Base-by-base conservation (phyloP, 768 basidiomycete species). In the Rhodotorula diobovata region DNA sequence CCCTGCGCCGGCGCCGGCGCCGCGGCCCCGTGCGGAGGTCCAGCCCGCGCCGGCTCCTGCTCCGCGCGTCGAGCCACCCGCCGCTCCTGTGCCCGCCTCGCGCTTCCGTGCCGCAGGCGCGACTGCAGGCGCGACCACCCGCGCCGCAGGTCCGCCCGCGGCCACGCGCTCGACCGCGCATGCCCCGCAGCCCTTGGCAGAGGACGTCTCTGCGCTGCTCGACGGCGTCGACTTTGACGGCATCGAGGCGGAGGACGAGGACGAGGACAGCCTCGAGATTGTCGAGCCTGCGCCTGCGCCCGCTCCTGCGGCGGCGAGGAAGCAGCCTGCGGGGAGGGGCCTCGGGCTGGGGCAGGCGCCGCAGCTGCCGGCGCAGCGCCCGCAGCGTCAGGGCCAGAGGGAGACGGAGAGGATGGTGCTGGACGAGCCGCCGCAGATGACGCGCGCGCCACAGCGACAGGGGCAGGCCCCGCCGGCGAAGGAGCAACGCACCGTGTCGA, bases 171-270 rank as follows among this genome's bases (percentile, higher is more conserved):
- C 39, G 46, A 39, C 41, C n/a, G 57, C 28, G 14, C n/a, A 28
- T 6, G 2, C 5, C 10, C 50, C 50, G 28, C 50, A 51, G 50
- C 50, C 50, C 16, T 35, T 50, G 34, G 51, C 46, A 7, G 63
- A 64, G 0, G 63, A 68, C 20, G 28, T 64, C 20, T 23, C 50
- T 0, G 71, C 57, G 28, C 63, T 68, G 46, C 34, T 57, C n/a
- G 48, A 50, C 30, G 67, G 59, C 16, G 39, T 72, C 23, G 55
- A 64, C 39, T 59, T 58, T 34, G 64, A 66, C 46, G 45, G 28
- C 10, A 8, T 50, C 18, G 53, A 45, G 1, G 34, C 11, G 4
- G 64, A 58, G 12, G 32, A 4, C 56, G 4, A 16, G 25, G 34
- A 48, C 23, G 51, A 54, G 50, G 39, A 39, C 39, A 46, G 51